Evolutionary conservation across 192 early-diverging fungal genomes (phyloP).

Genomic region (Coemansia sp.): DNA sequence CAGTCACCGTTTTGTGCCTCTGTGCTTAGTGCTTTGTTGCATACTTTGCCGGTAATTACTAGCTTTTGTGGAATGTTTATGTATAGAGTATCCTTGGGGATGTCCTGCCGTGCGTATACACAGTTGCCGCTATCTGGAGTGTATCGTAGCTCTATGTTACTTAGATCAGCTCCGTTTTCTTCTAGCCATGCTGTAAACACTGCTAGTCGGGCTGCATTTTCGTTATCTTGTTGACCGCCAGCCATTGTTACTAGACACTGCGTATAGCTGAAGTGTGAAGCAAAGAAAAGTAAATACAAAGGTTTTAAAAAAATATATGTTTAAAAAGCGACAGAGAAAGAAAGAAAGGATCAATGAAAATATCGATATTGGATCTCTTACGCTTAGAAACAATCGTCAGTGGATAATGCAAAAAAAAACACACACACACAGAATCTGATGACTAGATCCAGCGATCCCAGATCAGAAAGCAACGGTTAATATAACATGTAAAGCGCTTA

Average conservation of each 20-base stretch:
- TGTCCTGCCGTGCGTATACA: conserved; percentile 44
- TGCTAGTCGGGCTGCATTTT: conserved; percentile 5
- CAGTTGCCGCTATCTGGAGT: conserved; percentile 40
- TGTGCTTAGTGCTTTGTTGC: conserved; percentile 20
- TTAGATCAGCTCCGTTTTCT: conserved; percentile 38
- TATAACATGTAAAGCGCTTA: too few species aligned
- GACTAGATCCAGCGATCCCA: too few species aligned
- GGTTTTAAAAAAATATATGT: conserved; percentile 1
- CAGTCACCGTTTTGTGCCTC: conserved; percentile 2
- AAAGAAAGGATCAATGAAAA: background rate
- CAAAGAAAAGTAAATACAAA: background rate
- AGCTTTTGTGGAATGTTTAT: conserved; percentile 54
- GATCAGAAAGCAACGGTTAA: too few species aligned
- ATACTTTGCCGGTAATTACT: conserved; percentile 49
- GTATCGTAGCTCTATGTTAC: conserved; percentile 29
- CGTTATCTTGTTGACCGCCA: background rate
- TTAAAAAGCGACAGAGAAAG: too few species aligned
- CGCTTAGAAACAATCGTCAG: too few species aligned
- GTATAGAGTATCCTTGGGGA: conserved; percentile 46
- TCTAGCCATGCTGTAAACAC: conserved; percentile 42
- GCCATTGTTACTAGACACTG: too few species aligned
- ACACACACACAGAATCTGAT: too few species aligned
- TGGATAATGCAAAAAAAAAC: too few species aligned
- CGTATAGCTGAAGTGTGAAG: too few species aligned
- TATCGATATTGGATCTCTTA: too few species aligned